phyloP scores from a whole-genome alignment of 1,284 basidiomycete genomes.

The Ustilago crameri region DNA sequence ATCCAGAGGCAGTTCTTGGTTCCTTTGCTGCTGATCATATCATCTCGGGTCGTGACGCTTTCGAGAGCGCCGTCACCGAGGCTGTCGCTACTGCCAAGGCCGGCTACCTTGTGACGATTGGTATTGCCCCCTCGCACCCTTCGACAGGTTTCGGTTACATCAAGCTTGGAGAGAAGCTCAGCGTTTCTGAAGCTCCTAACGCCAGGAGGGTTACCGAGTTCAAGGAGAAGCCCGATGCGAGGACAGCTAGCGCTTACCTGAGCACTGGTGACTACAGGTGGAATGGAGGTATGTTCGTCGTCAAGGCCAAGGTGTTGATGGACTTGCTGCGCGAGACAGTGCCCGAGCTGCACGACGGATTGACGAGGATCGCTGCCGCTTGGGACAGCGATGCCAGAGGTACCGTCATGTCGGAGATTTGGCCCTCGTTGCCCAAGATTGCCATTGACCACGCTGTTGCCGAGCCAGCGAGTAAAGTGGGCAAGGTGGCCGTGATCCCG shows the following conservation, averaged over 20 bases:
- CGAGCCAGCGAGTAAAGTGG: slow-evolving; percentile 64
- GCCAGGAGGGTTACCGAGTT: slow-evolving; percentile 65
- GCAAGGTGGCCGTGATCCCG: slow-evolving; percentile 66
- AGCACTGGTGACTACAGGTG: slow-evolving; percentile 66
- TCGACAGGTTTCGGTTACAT: slow-evolving; percentile 68
- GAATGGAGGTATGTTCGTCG: slow-evolving; percentile 69
- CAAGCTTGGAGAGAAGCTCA: slow-evolving; percentile 65
- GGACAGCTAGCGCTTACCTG: slow-evolving; percentile 65
- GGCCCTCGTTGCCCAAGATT: slow-evolving; percentile 66
- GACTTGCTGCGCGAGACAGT: slow-evolving; percentile 56
- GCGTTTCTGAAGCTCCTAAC: slow-evolving; percentile 59
- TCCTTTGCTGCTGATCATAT: slow-evolving; percentile 68
- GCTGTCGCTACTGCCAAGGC: slow-evolving; percentile 64
- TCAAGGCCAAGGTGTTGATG: slow-evolving; percentile 63
- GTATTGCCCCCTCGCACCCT: slow-evolving; percentile 67
- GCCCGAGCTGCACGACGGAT: slow-evolving; percentile 62
- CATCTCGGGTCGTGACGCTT: slow-evolving; percentile 66
- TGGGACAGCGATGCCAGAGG: slow-evolving; percentile 59
- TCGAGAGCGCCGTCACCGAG: slow-evolving; percentile 65
- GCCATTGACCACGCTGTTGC: slow-evolving; percentile 68
- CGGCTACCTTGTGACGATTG: slow-evolving; percentile 67
- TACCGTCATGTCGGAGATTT: slow-evolving; percentile 52
- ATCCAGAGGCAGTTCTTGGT: slow-evolving; percentile 66
- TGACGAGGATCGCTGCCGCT: slow-evolving; percentile 57
- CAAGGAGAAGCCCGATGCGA: slow-evolving; percentile 68